Conservation (phyloP, 78 protist genomes). For the Dictyostelium citrinum region DNA sequence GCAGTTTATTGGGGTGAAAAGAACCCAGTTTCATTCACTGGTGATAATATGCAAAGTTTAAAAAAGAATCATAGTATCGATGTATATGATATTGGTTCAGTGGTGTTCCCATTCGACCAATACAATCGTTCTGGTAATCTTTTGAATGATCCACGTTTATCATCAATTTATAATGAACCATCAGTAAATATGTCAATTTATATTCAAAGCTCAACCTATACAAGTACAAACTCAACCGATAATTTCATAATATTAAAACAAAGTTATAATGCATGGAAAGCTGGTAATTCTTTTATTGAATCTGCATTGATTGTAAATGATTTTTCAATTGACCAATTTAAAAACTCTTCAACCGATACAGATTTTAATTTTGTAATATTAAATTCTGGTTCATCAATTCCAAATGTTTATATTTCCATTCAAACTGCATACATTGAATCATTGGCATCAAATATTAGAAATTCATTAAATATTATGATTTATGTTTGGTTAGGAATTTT, state of each 20-base stretch:
- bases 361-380: not conserved
- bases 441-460: not conserved
- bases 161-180: slow-evolving; percentile 24
- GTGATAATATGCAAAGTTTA: not conserved
- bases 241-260: not conserved
- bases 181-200: not conserved
- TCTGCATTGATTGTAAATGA: not conserved
- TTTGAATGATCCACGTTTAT: not conserved
- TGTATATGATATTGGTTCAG: slow-evolving; percentile 2
- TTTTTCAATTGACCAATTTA: not conserved
- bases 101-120: not conserved
- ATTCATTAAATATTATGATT: not conserved
- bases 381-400: not conserved
- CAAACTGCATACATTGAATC: not conserved
- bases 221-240: not conserved
- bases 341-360: too few relatives aligned
- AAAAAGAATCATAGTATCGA: not conserved
- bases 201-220: not conserved
- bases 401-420: too few relatives aligned
- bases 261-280: slow-evolving; percentile 43
- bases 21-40: not conserved
- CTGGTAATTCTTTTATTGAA: slow-evolving; percentile 26
- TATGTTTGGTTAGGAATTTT: slow-evolving; percentile 32
- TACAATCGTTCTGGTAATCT: slow-evolving; percentile 17
- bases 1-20: slow-evolving; percentile 45